Conservation (phyloP, 1,284 basidiomycete species). For the Cryptococcus sp. region DNA sequence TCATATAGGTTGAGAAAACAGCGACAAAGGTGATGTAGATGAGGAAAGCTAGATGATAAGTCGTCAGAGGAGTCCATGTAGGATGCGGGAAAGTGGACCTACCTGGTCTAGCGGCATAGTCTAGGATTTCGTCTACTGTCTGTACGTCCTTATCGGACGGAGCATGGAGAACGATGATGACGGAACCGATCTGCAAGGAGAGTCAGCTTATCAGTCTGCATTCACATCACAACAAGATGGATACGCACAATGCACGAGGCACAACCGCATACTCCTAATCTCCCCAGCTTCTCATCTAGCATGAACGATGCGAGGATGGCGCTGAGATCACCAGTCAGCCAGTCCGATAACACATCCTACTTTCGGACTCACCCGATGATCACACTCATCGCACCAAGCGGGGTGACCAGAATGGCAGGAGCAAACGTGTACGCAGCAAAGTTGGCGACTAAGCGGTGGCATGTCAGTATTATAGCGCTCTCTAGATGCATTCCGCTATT, state of each 20-base stretch:
- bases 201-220: neutral
- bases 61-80: conserved; percentile 2
- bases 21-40: conserved; percentile 84
- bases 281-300: conserved; percentile 89
- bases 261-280: conserved; percentile 90
- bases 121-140: conserved; percentile 86
- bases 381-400: conserved; percentile 93
- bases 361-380: conserved; percentile 72
- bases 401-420: conserved; percentile 94
- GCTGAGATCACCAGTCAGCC: conserved; percentile 54
- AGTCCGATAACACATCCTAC: neutral
- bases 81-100: conserved; percentile 33
- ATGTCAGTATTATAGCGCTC: neutral
- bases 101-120: conserved; percentile 87
- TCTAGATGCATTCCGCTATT: neutral
- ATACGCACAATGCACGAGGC: conserved; percentile 71
- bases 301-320: conserved; percentile 91
- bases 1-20: conserved; percentile 81
- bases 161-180: conserved; percentile 95
- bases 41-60: conserved; percentile 68
- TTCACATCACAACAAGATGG: neutral
- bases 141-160: conserved; percentile 92
- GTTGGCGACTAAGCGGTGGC: conserved; percentile 74
- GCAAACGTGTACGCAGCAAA: conserved; percentile 99
- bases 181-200: conserved; percentile 65